Evolutionary conservation across 2,329 filamentous ascomycete species (phyloP).

Genomic region (Aureobasidium sp.): DNA sequence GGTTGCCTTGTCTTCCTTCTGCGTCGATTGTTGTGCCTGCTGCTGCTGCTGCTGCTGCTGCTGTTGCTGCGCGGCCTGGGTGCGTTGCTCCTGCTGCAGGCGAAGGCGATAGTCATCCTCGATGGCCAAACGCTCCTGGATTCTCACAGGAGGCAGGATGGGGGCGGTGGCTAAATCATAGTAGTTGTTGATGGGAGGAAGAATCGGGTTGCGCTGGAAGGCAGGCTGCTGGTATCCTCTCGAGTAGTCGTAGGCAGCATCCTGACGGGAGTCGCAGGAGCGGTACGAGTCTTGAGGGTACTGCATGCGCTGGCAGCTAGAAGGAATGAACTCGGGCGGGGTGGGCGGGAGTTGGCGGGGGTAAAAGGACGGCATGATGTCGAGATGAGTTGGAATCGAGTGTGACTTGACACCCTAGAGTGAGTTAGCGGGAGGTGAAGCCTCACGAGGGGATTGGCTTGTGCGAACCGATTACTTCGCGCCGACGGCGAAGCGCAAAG

Average conservation of each 20-base stretch:
- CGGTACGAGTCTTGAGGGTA: slow-evolving; percentile 38
- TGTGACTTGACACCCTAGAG: slow-evolving; percentile 25
- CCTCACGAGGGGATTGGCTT: neutral
- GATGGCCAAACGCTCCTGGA: slow-evolving; percentile 30
- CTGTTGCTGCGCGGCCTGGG: slow-evolving; percentile 24
- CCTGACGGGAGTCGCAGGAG: slow-evolving; percentile 31
- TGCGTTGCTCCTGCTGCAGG: slow-evolving; percentile 31
- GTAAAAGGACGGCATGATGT: slow-evolving; percentile 45
- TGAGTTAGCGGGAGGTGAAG: neutral
- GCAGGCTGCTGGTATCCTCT: slow-evolving; percentile 20
- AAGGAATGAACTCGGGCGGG: slow-evolving; percentile 39
- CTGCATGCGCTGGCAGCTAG: slow-evolving; percentile 36
- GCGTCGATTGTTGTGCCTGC: slow-evolving; percentile 28
- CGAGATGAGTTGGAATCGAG: slow-evolving; percentile 29
- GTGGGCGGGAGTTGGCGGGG: slow-evolving; percentile 39
- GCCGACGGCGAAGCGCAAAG: slow-evolving; percentile 14
- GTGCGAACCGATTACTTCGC: slow-evolving; percentile 16
- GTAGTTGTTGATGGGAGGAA: slow-evolving; percentile 29
- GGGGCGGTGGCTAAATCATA: slow-evolving; percentile 38
- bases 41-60: slow-evolving; percentile 27
- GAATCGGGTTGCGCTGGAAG: slow-evolving; percentile 22
- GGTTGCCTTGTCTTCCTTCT: slow-evolving; percentile 57
- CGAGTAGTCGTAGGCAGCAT: slow-evolving; percentile 37
- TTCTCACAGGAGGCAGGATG: slow-evolving; percentile 40
- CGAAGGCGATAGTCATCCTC: slow-evolving; percentile 30